Conservation (phyloP, 108 stramenopile species). For the Hondaea fermentalgiana region DNA sequence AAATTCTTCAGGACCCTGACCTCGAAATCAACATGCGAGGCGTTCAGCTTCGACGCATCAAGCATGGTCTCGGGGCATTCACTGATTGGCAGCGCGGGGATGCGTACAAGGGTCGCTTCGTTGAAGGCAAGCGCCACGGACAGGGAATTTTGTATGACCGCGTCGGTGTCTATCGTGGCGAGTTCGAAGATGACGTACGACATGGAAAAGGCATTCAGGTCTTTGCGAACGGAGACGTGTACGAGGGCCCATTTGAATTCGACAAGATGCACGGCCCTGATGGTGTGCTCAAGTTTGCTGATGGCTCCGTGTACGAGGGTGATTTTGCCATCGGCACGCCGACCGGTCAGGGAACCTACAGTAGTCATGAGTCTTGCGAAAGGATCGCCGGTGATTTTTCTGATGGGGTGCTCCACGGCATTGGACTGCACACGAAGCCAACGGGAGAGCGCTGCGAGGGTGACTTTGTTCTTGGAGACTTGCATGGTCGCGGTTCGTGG, state of each 20-base stretch:
- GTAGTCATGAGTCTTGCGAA: background rate
- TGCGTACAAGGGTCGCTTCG: background rate
- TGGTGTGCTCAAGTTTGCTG: background rate
- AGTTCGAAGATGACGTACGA: background rate
- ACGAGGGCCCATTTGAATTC: background rate
- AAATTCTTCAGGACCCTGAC: background rate
- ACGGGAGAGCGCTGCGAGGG: background rate
- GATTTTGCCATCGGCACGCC: background rate
- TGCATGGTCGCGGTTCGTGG: background rate
- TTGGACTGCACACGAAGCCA: background rate
- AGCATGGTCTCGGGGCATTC: background rate
- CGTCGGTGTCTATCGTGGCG: background rate
- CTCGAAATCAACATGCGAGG: background rate
- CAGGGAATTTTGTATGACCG: background rate
- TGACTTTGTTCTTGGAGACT: background rate
- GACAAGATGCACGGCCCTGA: background rate
- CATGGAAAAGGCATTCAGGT: background rate
- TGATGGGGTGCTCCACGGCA: background rate
- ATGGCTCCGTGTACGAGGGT: background rate
- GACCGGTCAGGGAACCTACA: background rate
- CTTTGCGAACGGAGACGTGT: background rate
- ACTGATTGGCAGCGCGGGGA: slow-evolving; percentile 8
- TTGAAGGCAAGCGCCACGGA: background rate
- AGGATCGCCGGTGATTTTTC: background rate
- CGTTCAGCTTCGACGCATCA: background rate